Conservation (phyloP, 1,284 basidiomycete genomes). For the Sphagnurus paluster region DNA sequence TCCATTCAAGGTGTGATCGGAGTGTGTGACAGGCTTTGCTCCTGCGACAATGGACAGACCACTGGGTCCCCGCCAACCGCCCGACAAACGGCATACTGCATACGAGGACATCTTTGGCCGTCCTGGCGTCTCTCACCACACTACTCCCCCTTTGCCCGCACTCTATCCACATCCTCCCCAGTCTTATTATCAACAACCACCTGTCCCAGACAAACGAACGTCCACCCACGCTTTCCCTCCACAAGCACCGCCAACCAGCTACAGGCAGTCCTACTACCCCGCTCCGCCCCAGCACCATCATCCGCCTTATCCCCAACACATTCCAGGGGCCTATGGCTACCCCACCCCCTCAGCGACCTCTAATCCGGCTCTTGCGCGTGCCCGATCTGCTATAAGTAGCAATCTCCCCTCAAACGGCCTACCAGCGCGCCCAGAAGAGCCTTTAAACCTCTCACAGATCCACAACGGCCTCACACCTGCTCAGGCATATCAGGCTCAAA, state of each 20-base stretch:
- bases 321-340: constrained; percentile 29
- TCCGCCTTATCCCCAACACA: constrained; percentile 28
- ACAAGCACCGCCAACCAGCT: constrained; percentile 21
- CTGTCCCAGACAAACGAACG: constrained; percentile 28
- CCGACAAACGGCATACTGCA: constrained; percentile 72
- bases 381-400: constrained; percentile 55
- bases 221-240: constrained; percentile 18
- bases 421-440: constrained; percentile 51
- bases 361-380: constrained; percentile 36
- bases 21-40: constrained; percentile 11
- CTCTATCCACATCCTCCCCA: too few species aligned
- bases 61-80: constrained; percentile 65
- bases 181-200: constrained; percentile 33
- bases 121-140: constrained; percentile 59
- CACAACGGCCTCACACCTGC: constrained; percentile 66
- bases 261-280: constrained; percentile 31
- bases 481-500: constrained; percentile 77
- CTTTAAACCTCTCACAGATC: constrained; percentile 53
- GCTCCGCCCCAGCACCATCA: constrained; percentile 26
- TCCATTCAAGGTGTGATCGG: constrained; percentile 2
- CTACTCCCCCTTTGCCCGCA: constrained; percentile 30
- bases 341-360: constrained; percentile 39
- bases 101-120: constrained; percentile 85
- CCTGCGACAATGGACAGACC: constrained; percentile 60
- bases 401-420: constrained; percentile 42